Conservation (phyloP, 1,284 basidiomycete genomes). For the Irpex rosettiformis region DNA sequence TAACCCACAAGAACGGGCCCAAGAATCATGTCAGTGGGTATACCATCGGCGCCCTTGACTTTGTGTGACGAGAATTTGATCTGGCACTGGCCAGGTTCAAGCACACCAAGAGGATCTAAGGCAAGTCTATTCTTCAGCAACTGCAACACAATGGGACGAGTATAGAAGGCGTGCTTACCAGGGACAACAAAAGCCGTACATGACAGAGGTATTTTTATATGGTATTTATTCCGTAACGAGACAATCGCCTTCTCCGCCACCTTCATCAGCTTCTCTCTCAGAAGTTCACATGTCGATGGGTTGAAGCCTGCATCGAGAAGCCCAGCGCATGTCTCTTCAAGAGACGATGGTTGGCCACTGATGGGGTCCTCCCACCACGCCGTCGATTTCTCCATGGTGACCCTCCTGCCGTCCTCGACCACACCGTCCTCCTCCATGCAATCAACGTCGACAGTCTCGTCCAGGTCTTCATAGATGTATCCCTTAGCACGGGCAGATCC, state of each 20-base stretch:
- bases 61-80: constrained; percentile 30
- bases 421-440: constrained; percentile 16
- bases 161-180: constrained; percentile 22
- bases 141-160: neutral
- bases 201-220: constrained; percentile 32
- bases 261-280: constrained; percentile 33
- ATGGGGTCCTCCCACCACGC: constrained; percentile 37
- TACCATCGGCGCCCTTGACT: constrained; percentile 25
- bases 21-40: constrained; percentile 30
- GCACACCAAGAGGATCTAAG: constrained; percentile 37
- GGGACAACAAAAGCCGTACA: constrained; percentile 40
- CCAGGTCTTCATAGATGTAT: constrained; percentile 16
- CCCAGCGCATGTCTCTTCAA: constrained; percentile 37
- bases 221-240: constrained; percentile 22
- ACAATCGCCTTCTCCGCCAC: constrained; percentile 31
- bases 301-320: constrained; percentile 38
- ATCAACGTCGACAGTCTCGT: constrained; percentile 8
- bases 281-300: constrained; percentile 30
- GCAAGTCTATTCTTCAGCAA: neutral
- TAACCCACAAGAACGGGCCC: constrained; percentile 38
- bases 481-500: constrained; percentile 31
- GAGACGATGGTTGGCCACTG: constrained; percentile 37
- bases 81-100: constrained; percentile 37
- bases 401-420: constrained; percentile 17
- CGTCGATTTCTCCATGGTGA: constrained; percentile 17